phyloP scores from a whole-genome alignment of 306 rosid genomes.

The Cucurbita moschata region DNA sequence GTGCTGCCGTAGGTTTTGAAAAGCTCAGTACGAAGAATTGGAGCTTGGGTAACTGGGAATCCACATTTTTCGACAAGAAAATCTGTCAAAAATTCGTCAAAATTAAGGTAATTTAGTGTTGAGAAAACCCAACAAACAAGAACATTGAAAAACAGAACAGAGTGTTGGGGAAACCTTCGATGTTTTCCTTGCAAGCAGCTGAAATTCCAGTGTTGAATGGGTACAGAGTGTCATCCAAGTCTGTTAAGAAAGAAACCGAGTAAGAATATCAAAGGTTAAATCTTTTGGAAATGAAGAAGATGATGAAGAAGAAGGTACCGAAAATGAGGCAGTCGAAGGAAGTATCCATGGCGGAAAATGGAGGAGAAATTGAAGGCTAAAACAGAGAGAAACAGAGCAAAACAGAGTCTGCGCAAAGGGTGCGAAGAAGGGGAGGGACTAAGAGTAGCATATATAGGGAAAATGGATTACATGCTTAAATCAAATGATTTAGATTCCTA shows the following conservation, averaged over 20 bases:
- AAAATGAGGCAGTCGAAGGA: slow-evolving; percentile 26
- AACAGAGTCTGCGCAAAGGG: background rate
- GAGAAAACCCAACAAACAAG: too few species aligned
- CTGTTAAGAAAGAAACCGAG: slow-evolving; percentile 14
- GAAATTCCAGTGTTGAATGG: slow-evolving; percentile 44
- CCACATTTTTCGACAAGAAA: slow-evolving; percentile 57
- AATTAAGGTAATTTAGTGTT: background rate
- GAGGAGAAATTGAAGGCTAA: slow-evolving; percentile 9
- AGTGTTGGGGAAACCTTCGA: slow-evolving; percentile 25
- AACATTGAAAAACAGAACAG: background rate
- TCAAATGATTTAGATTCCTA: too few species aligned
- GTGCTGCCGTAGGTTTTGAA: slow-evolving; percentile 85
- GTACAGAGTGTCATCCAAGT: slow-evolving; percentile 82
- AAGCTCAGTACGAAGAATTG: slow-evolving; percentile 48
- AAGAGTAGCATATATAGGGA: background rate
- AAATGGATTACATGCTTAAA: too few species aligned
- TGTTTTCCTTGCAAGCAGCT: slow-evolving; percentile 46
- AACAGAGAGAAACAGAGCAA: slow-evolving; percentile 1
- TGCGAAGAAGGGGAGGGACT: background rate
- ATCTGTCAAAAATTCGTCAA: slow-evolving; percentile 10
- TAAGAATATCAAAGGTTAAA: background rate
- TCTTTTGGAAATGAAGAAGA: background rate
- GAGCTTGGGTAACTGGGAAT: slow-evolving; percentile 43
- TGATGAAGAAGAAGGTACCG: slow-evolving; percentile 16
- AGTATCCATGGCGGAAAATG: background rate